phyloP scores from a whole-genome alignment of 371 early-diverging fungal genomes.

The Apophysomyces ossiformis region DNA sequence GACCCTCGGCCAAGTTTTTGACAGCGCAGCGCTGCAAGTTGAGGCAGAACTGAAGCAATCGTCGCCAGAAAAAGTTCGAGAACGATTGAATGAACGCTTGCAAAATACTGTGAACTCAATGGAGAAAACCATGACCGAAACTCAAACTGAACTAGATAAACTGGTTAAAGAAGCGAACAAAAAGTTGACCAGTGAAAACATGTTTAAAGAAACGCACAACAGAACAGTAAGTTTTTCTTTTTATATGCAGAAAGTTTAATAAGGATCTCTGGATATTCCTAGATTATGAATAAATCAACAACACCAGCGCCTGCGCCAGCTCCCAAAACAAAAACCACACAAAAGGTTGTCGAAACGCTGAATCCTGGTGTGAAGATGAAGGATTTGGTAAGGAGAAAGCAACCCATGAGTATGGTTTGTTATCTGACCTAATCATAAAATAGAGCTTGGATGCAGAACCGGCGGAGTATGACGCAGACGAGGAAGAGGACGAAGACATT shows the following conservation, averaged over 20 bases:
- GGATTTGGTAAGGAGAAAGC: slow-evolving; percentile 38
- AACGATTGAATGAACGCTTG: slow-evolving; percentile 24
- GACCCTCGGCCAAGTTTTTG: slow-evolving; percentile 27
- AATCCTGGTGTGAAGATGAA: slow-evolving; percentile 66
- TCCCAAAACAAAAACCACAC: slow-evolving; percentile 39
- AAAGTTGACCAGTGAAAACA: slow-evolving; percentile 81
- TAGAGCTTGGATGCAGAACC: slow-evolving; percentile 16
- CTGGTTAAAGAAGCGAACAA: slow-evolving; percentile 67
- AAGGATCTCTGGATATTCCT: neutral
- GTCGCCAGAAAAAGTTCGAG: slow-evolving; percentile 33
- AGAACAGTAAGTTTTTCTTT: slow-evolving; percentile 60
- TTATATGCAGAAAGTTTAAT: neutral
- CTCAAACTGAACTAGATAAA: slow-evolving; percentile 56
- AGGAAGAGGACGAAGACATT: slow-evolving; percentile 53
- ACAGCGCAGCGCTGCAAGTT: slow-evolving; percentile 29
- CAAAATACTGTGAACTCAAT: slow-evolving; percentile 16
- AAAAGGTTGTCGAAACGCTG: slow-evolving; percentile 70
- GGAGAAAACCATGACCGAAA: slow-evolving; percentile 37
- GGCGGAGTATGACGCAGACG: slow-evolving; percentile 32
- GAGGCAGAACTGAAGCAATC: slow-evolving; percentile 25
- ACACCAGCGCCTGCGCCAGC: slow-evolving; percentile 29
- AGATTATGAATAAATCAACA: slow-evolving; percentile 58
- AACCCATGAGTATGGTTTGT: neutral
- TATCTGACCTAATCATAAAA: neutral
- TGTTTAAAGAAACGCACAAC: slow-evolving; percentile 74